Evolutionary conservation across 352 stramenopile species (phyloP).

Genomic region (Proteromonas lacertae): DNA sequence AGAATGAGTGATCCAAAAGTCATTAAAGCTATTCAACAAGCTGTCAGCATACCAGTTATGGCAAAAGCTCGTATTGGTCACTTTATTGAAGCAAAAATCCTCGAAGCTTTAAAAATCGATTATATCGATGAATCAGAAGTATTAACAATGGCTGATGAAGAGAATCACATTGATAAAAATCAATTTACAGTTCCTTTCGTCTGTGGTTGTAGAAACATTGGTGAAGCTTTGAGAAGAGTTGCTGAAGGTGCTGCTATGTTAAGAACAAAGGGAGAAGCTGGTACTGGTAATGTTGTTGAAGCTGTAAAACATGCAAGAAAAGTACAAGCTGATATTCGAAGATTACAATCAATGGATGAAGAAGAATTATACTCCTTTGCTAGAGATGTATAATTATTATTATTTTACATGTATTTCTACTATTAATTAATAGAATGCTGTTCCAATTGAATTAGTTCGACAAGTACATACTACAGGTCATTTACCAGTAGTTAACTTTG

Average conservation of each 20-base stretch:
- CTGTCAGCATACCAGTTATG: conserved; percentile 93
- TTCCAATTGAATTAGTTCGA: conserved; percentile 22
- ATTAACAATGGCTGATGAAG: conserved; percentile 86
- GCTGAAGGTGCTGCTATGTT: conserved; percentile 83
- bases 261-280: conserved; percentile 84
- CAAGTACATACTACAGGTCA: conserved; percentile 48
- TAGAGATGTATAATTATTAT: too few species aligned
- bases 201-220: conserved; percentile 83
- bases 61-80: conserved; percentile 87
- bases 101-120: conserved; percentile 80
- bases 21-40: conserved; percentile 89
- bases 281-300: conserved; percentile 88
- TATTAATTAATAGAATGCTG: neutral
- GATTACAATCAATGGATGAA: too few species aligned
- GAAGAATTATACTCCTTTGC: too few species aligned
- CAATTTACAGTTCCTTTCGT: conserved; percentile 91
- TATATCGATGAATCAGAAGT: conserved; percentile 96
- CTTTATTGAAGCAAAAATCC: conserved; percentile 90
- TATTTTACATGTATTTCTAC: too few species aligned
- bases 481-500: conserved; percentile 88
- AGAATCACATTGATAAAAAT: conserved; percentile 78
- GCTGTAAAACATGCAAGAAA: conserved; percentile 64
- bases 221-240: conserved; percentile 64
- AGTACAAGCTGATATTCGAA: conserved; percentile 53
- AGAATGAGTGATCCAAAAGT: conserved; percentile 84